Base-by-base conservation (phyloP, 352 stramenopile species). In the Phytopythium montanum region DNA sequence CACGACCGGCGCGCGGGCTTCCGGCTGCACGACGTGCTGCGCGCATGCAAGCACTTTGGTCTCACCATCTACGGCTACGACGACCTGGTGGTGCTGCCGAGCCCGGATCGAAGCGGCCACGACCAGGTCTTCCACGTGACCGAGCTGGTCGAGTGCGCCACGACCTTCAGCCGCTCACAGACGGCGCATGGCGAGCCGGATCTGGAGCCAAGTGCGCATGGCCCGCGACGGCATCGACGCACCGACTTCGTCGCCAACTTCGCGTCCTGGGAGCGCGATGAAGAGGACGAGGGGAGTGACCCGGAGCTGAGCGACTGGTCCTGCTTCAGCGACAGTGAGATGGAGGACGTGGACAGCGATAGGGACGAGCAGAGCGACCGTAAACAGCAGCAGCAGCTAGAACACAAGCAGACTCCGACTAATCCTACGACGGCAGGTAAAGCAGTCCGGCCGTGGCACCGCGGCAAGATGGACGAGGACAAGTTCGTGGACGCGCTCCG, bases 21-120 rank as follows among this genome's bases (percentile, higher is more conserved):
- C 45, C 67, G 66, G 12, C 64, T 92, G 19, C 62, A 78, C n/a
- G 77, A 95, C 39, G 83, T 93, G 34, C 66, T 92, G 61, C 72
- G 66, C 14, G 76, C 81, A 9, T 92, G 78, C 31, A 68, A 73
- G 28, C 64, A 85, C 52, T 80, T 85, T 42, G 81, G 81, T 14
- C 89, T 92, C 51, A 68, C 69, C 7, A 58, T 95, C 56, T 95
- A 95, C 44, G 85, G 85, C 48, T 92, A 90, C 64, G 81, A 92
- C 61, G 83, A 93, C 51, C 72, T 89, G 65, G 89, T 79, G 57
- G 50, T 77, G 48, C 50, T 93, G 26, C 67, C 50, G 23, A 66
- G 52, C 46, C 63, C 61, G 38, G 34, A 36, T 38, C 49, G 49
- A 26, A 34, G 36, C 38, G 53, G 53, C 34, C 53, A 50, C 2